Base-by-base conservation (phyloP, 1,284 basidiomycete genomes). In the Puccinia novopanici region DNA sequence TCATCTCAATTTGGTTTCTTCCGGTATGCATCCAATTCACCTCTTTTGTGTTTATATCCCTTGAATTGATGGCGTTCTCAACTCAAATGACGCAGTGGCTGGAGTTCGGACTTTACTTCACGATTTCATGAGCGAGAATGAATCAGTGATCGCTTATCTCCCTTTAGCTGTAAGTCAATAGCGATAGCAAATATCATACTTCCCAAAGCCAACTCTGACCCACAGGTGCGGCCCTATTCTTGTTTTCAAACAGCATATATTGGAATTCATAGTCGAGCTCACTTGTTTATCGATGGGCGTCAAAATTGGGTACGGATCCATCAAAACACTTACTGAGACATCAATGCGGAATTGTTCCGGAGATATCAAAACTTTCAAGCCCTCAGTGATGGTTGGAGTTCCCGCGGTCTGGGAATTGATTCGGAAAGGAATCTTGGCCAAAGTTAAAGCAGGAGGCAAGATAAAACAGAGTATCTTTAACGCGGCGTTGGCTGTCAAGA, bases 251-350 rank as follows among this genome's bases (percentile, higher is more conserved):
- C 42, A 80, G 78, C 78, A 80, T 50, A 73, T 80, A 42, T 52
- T 80, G 54, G 78, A 80, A 80, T 80, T 80, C 27, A 80, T 80
- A 55, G 78, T 81, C 34, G 78, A 80, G 48, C 57, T 80, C 57
- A 65, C 55, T 40, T 80, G 83, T 82, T 81, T 85, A 82, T 81
- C 84, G 85, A 87, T 89, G 59, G 93, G 93, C 71, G 88, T 93
- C 86, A 90, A 90, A 54, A 90, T 91, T 81, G 95, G 95, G 1
- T 98, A 94, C 85, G 95, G 93, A 34, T 91, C 92, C 81, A 91
- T 97, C 86, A 97, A 97, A 90, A 98, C 95, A n/a, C 89, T 98
- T 82, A 98, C 95, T 3, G 93, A 97, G 85, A 90, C 91, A 3
- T 92, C 91, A 30, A 93, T 96, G 22, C 91, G 93, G 81, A 91